Evolutionary conservation across 495 filamentous ascomycete species (phyloP).

Genomic region (Tirmania nivea): DNA sequence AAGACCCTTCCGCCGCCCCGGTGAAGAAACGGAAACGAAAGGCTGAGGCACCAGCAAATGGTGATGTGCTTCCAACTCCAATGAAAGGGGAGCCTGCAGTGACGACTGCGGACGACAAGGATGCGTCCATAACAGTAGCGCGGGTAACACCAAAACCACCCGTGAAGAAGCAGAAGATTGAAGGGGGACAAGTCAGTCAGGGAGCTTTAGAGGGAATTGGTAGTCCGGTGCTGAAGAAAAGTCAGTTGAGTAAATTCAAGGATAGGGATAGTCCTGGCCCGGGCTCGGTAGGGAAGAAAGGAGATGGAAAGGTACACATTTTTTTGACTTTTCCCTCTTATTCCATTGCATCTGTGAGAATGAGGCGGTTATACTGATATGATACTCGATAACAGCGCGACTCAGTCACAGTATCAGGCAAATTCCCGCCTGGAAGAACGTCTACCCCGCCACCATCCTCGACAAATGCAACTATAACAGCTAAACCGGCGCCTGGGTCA

Average conservation of each 20-base stretch:
- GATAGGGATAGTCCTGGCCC: slow-evolving; percentile 10
- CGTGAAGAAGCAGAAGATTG: slow-evolving; percentile 13
- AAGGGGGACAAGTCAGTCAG: neutral
- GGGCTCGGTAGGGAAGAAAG: slow-evolving; percentile 2
- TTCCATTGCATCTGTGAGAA: neutral
- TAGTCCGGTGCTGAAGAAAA: slow-evolving; percentile 6
- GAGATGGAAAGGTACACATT: neutral
- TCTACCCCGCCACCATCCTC: neutral
- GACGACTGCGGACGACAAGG: neutral
- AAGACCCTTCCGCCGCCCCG: neutral
- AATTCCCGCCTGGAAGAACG: neutral
- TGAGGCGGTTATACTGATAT: neutral
- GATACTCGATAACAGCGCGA: slow-evolving; percentile 4
- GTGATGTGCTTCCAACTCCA: neutral
- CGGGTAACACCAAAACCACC: slow-evolving; percentile 1
- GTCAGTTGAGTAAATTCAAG: slow-evolving; percentile 10
- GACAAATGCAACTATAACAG: neutral
- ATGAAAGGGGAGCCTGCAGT: neutral
- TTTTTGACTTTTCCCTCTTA: slow-evolving; percentile 8
- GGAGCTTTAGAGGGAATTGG: neutral
- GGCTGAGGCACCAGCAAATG: slow-evolving; percentile 1
- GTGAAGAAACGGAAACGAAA: slow-evolving; percentile 18
- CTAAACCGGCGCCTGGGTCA: neutral
- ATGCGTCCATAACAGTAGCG: slow-evolving; percentile 1
- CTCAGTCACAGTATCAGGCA: slow-evolving; percentile 1